Conservation (phyloP, 129 eudicot genomes). For the Pseudognaphalium luteoalbum region DNA sequence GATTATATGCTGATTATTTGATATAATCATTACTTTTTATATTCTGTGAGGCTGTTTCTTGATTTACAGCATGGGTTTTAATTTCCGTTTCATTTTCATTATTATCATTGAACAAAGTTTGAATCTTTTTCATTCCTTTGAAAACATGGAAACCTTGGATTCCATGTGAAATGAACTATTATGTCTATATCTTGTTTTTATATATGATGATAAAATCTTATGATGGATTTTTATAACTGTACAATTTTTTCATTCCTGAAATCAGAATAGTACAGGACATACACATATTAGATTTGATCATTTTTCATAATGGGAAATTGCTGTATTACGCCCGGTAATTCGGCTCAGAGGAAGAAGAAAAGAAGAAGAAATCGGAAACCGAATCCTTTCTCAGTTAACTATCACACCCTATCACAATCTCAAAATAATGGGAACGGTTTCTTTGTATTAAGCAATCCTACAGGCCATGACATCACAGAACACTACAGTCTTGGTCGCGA, state of each 20-base stretch:
- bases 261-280: slow-evolving; percentile 2
- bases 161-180: neutral
- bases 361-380: slow-evolving; percentile 48
- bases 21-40: too few species aligned
- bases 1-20: neutral
- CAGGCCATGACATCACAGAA: slow-evolving; percentile 47
- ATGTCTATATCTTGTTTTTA: neutral
- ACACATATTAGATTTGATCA: slow-evolving; percentile 25
- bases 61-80: too few species aligned
- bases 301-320: slow-evolving; percentile 70
- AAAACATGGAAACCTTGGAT: neutral
- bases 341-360: slow-evolving; percentile 33
- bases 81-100: too few species aligned
- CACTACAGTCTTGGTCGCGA: slow-evolving; percentile 59
- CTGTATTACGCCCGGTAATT: slow-evolving; percentile 47
- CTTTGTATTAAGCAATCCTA: slow-evolving; percentile 53
- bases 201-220: neutral
- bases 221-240: neutral
- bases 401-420: slow-evolving; percentile 46
- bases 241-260: neutral
- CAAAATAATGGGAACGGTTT: slow-evolving; percentile 33
- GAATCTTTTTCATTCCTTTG: neutral
- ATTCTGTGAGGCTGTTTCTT: too few species aligned
- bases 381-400: slow-evolving; percentile 52
- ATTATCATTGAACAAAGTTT: neutral